Evolutionary conservation across 1,139 yeast species (phyloP).

Genomic region (Pichia sp.): DNA sequence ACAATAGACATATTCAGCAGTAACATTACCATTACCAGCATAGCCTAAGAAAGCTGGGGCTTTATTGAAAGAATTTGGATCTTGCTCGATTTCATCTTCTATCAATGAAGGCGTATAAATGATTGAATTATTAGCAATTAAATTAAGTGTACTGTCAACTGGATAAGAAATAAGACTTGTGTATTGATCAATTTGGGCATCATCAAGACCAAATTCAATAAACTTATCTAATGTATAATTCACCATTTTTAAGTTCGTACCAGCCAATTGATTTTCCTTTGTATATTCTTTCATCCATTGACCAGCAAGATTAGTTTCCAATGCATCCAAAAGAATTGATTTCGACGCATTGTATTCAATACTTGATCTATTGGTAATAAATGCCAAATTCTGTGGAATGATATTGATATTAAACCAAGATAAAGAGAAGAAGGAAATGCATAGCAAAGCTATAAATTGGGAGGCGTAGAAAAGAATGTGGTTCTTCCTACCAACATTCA

Average conservation of each 20-base stretch:
- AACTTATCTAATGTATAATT: slow-evolving; percentile 60
- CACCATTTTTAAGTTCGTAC: slow-evolving; percentile 56
- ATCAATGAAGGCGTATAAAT: slow-evolving; percentile 57
- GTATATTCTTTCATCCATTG: slow-evolving; percentile 54
- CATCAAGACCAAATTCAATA: slow-evolving; percentile 51
- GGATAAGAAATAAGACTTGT: slow-evolving; percentile 61
- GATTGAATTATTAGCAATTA: slow-evolving; percentile 29
- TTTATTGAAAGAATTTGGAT: slow-evolving; percentile 49
- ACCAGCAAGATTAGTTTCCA: slow-evolving; percentile 44
- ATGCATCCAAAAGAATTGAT: slow-evolving; percentile 28
- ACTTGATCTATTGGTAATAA: not conserved
- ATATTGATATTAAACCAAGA: not conserved
- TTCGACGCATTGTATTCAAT: not conserved
- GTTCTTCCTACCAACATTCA: not conserved
- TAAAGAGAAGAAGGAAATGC: not conserved
- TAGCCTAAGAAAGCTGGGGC: slow-evolving; percentile 64
- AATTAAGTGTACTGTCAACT: slow-evolving; percentile 42
- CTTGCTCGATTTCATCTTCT: slow-evolving; percentile 69
- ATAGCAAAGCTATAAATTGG: not conserved
- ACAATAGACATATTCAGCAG: slow-evolving; percentile 52
- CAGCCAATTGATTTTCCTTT: slow-evolving; percentile 63
- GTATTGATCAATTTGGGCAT: slow-evolving; percentile 46
- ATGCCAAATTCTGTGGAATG: not conserved
- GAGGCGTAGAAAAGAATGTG: not conserved
- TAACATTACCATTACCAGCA: slow-evolving; percentile 62